Evolutionary conservation across 345 rosid genomes (phyloP), one percentile per base, ranked within the genome.

Genomic region (Corymbia maculata): DNA sequence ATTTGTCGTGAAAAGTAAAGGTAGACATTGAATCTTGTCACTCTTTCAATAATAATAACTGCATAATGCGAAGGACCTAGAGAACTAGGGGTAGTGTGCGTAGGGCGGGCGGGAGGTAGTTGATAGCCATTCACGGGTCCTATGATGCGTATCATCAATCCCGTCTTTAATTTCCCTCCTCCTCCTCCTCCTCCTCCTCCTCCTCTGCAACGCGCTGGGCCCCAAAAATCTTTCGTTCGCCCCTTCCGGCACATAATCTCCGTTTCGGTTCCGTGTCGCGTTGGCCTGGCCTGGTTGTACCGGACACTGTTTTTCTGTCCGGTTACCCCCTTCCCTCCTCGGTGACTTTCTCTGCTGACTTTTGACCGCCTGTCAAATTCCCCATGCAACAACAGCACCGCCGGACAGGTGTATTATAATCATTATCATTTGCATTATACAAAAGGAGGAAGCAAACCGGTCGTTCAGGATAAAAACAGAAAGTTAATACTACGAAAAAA

Each of bases 131-230:
- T 75, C 88, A 87, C 85, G 88, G 85, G 88, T 87, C 85, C 13
- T 70, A 87, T 68, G 88, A 87, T 75, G 88, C 32, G 88, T 22
- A 36, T 26, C 51, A 87, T 87, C 85, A 87, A 70, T 68, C 85
- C 85, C 82, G 55, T 30, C 75, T 52, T 86, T 30, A 61, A 87
- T 28, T 87, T 57, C 53, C 57, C 68, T 28, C 68, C 30, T 36
- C 42, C 42, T 36, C 42, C 42, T 36, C 42, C 42, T 36, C 42
- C 42, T 36, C 42, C 42, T 36, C 42, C 42, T 4, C 42, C 42
- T 36, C 42, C 15, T 51, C 64, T 10, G 84, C 84, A 75, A 75
- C 9, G 49, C 85, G 42, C 36, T 32, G 42, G 49, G 13, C 15
- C 24, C 44, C 26, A 0, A 13, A 0, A 6, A 30, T 28, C 52